Conservation (phyloP, 2,329 filamentous ascomycete genomes). For the Penicillium sp. region DNA sequence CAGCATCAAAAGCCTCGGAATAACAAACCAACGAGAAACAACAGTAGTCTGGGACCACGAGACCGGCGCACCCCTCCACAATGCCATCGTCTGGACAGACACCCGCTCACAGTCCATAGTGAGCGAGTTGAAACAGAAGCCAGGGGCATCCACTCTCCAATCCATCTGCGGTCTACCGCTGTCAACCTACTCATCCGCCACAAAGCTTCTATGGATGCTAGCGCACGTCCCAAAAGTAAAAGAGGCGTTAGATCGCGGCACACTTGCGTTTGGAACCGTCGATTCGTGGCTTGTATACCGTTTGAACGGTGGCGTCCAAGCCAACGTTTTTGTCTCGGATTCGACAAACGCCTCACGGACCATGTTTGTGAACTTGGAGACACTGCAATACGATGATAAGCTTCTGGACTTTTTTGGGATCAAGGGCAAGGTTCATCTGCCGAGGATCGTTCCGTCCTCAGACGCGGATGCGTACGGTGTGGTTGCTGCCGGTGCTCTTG, state of each 20-base stretch:
- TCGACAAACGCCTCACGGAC: conserved; percentile 84
- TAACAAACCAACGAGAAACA: conserved; percentile 90
- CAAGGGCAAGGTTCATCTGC: conserved; percentile 70
- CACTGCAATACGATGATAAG: conserved; percentile 72
- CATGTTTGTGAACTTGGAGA: conserved; percentile 89
- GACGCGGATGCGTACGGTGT: conserved; percentile 69
- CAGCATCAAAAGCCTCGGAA: conserved; percentile 73
- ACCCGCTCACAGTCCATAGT: conserved; percentile 75
- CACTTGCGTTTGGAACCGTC: conserved; percentile 80
- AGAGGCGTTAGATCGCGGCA: conserved; percentile 71
- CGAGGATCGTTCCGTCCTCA: conserved; percentile 78
- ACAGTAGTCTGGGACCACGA: conserved; percentile 79
- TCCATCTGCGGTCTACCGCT: conserved; percentile 76
- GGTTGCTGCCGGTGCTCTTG: conserved; percentile 63
- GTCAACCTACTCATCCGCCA: conserved; percentile 82
- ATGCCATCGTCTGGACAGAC: conserved; percentile 88
- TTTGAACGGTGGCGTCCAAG: conserved; percentile 67
- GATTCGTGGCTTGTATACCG: conserved; percentile 86
- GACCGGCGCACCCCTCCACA: conserved; percentile 77
- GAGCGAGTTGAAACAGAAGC: conserved; percentile 67
- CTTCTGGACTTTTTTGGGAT: conserved; percentile 79
- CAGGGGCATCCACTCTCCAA: conserved; percentile 66
- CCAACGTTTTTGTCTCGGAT: conserved; percentile 77
- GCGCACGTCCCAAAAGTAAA: conserved; percentile 69
- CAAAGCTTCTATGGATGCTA: conserved; percentile 82